These are phyloP conservation scores for Tetratostichococcus sp. DNA, from an alignment of 139 green algal genomes.

Conservation along the genomic window DNA sequence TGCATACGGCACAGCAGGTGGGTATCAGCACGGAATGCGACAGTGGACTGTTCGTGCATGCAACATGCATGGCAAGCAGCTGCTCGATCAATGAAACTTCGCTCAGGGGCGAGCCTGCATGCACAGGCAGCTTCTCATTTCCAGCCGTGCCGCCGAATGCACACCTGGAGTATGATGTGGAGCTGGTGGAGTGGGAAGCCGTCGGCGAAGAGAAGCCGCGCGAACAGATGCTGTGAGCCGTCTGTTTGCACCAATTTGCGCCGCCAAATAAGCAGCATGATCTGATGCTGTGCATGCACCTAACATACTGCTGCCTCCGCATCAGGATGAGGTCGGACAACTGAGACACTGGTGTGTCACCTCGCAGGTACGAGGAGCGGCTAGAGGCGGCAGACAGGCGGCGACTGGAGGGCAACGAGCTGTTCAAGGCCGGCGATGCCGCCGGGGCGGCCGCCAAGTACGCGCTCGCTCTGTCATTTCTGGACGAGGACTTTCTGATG, in stretches of 20 bases:
- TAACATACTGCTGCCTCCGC: too few species aligned
- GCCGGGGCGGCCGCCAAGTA: slow-evolving; percentile 55
- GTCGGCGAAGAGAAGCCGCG: background rate
- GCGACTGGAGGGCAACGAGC: slow-evolving; percentile 57
- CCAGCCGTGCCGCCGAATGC: slow-evolving; percentile 62
- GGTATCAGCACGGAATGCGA: too few species aligned
- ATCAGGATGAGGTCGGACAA: too few species aligned
- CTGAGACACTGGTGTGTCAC: background rate
- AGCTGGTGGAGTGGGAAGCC: slow-evolving; percentile 64
- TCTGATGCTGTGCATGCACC: too few species aligned
- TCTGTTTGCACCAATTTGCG: too few species aligned
- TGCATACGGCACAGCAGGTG: slow-evolving; percentile 36
- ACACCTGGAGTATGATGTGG: slow-evolving; percentile 62
- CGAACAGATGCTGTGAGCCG: background rate
- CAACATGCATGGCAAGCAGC: background rate
- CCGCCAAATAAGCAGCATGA: too few species aligned
- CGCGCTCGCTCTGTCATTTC: slow-evolving; percentile 62
- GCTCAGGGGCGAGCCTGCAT: too few species aligned
- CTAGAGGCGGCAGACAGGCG: slow-evolving; percentile 67
- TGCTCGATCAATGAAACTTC: too few species aligned
- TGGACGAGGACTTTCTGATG: slow-evolving; percentile 79
- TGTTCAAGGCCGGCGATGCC: slow-evolving; percentile 42
- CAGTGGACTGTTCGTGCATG: too few species aligned
- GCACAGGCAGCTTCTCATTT: slow-evolving; percentile 74
- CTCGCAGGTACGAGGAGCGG: slow-evolving; percentile 60